Percentiles rank a stretch among this genome's conserved stretches.
Evolutionary conservation across 1,139 yeast genomes (phyloP).

Genomic region (Candida smagusa): DNA sequence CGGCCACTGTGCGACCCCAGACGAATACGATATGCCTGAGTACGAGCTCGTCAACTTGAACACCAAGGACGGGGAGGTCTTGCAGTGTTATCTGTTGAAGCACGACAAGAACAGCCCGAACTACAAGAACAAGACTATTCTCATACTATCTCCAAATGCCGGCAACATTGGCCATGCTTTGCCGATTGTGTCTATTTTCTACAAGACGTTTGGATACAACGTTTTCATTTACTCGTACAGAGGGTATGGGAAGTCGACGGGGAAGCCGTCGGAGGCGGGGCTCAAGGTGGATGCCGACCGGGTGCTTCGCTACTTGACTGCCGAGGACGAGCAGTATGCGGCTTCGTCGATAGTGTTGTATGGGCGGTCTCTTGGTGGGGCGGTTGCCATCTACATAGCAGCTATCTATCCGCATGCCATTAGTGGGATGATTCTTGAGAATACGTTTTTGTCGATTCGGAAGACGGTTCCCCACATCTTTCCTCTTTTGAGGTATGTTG

Average conservation of each 20-base stretch:
- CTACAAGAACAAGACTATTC: slow-evolving; percentile 64
- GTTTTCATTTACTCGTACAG: slow-evolving; percentile 86
- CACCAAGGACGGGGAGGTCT: slow-evolving; percentile 63
- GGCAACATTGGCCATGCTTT: slow-evolving; percentile 94
- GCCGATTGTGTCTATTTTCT: slow-evolving; percentile 76
- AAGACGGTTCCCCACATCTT: slow-evolving; percentile 82
- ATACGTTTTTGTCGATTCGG: slow-evolving; percentile 76
- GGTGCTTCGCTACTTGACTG: slow-evolving; percentile 55
- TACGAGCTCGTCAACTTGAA: slow-evolving; percentile 59
- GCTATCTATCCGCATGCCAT: slow-evolving; percentile 48
- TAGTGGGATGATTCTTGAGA: slow-evolving; percentile 72
- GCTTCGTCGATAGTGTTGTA: slow-evolving; percentile 62
- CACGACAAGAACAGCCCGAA: slow-evolving; percentile 42
- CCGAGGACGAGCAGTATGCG: slow-evolving; percentile 50
- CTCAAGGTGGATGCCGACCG: slow-evolving; percentile 80
- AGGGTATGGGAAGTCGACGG: slow-evolving; percentile 88
- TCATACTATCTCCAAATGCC: slow-evolving; percentile 88
- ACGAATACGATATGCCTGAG: slow-evolving; percentile 57
- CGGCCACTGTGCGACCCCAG: slow-evolving; percentile 76
- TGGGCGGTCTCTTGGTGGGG: slow-evolving; percentile 94
- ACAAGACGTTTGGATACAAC: slow-evolving; percentile 63
- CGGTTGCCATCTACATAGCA: slow-evolving; percentile 84
- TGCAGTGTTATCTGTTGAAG: slow-evolving; percentile 43
- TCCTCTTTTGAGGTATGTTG: slow-evolving; percentile 59
- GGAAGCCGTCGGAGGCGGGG: slow-evolving; percentile 74